Evolutionary conservation across 2,329 filamentous ascomycete species (phyloP).

Genomic region (Paraconiothyrium sp.): DNA sequence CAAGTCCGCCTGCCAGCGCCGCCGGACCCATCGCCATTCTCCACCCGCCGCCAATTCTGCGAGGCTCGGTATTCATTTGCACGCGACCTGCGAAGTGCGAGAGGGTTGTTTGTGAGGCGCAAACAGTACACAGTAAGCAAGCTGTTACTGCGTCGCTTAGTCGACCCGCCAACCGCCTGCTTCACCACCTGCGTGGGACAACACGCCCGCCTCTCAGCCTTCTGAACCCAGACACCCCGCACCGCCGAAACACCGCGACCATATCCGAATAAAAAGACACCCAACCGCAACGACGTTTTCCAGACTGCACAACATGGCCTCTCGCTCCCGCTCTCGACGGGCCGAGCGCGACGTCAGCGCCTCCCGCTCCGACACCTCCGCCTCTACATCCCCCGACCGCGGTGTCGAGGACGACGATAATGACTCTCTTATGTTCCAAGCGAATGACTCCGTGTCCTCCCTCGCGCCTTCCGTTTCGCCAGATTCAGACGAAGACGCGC

Average conservation of each 20-base stretch:
- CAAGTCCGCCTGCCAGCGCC: conserved; percentile 1
- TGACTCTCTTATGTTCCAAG: conserved; percentile 84
- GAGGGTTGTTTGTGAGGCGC: background rate
- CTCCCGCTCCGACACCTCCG: conserved; percentile 63
- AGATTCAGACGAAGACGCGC: conserved; percentile 77
- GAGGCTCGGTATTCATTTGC: conserved; percentile 1
- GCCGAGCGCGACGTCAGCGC: conserved; percentile 43
- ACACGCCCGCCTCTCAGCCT: conserved; percentile 12
- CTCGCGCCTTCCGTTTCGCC: conserved; percentile 82
- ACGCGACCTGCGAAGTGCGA: background rate
- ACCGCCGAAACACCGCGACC: background rate
- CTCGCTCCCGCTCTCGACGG: conserved; percentile 40
- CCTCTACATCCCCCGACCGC: conserved; percentile 77
- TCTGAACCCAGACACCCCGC: conserved; percentile 10
- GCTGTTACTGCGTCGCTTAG: conserved; percentile 20
- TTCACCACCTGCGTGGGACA: conserved; percentile 12
- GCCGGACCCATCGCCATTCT: background rate
- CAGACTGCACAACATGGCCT: conserved; percentile 33
- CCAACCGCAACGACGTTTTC: background rate
- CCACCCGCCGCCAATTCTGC: background rate
- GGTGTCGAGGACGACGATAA: conserved; percentile 84
- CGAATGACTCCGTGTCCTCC: conserved; percentile 92
- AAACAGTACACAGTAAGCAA: conserved; percentile 4
- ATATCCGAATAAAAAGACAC: conserved; percentile 17
- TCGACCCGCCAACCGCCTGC: conserved; percentile 27